phyloP scores from a whole-genome alignment of 495 filamentous ascomycete genomes.

The Schizothecium vesticola region DNA sequence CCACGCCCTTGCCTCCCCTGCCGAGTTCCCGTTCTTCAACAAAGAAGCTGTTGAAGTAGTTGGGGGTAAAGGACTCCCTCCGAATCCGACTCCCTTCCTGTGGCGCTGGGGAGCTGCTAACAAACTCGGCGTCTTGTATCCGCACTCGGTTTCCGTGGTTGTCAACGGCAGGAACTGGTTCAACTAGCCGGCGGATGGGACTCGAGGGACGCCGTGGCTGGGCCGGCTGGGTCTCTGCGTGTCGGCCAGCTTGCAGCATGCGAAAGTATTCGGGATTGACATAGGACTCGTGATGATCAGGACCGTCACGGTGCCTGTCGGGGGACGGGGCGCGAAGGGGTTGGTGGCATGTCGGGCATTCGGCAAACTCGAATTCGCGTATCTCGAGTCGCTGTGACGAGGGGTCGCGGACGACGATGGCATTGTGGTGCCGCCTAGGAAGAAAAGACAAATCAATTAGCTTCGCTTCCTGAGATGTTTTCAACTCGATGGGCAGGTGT shows the following conservation, averaged over 20 bases:
- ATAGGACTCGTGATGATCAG: slow-evolving; percentile 56
- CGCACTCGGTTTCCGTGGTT: slow-evolving; percentile 16
- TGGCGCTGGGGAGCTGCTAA: slow-evolving; percentile 47
- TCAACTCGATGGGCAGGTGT: not conserved
- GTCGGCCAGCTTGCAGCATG: slow-evolving; percentile 62
- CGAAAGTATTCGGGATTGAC: slow-evolving; percentile 89
- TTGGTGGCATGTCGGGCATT: slow-evolving; percentile 86
- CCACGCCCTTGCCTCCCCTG: slow-evolving; percentile 88
- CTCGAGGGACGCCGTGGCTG: slow-evolving; percentile 37
- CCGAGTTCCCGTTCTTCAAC: slow-evolving; percentile 80
- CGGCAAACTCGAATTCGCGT: slow-evolving; percentile 55
- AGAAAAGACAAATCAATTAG: not conserved
- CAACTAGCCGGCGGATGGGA: slow-evolving; percentile 44
- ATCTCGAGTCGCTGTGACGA: slow-evolving; percentile 80
- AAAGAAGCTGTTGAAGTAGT: slow-evolving; percentile 90
- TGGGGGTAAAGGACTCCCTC: slow-evolving; percentile 76
- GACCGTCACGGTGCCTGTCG: slow-evolving; percentile 42
- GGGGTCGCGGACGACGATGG: slow-evolving; percentile 85
- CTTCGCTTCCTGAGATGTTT: not conserved
- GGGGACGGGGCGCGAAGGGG: slow-evolving; percentile 55
- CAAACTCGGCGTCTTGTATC: slow-evolving; percentile 45
- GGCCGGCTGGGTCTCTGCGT: slow-evolving; percentile 17
- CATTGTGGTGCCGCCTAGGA: slow-evolving; percentile 78
- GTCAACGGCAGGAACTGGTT: slow-evolving; percentile 33
- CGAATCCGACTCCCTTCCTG: slow-evolving; percentile 63